Conservation (phyloP, 495 filamentous ascomycete species). For the Letharia lupina region DNA sequence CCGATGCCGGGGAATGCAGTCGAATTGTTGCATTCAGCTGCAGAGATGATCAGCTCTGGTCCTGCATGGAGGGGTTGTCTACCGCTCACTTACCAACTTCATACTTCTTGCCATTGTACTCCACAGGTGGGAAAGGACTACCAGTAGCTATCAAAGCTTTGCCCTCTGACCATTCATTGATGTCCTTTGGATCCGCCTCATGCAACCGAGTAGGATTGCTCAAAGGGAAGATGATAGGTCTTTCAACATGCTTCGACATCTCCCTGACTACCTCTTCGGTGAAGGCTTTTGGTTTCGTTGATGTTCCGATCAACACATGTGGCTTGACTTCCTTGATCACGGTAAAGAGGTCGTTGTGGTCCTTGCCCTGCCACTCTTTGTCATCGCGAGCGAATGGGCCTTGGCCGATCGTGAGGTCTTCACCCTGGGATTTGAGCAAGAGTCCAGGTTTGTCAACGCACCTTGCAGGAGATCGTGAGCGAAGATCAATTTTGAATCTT, state of each 20-base stretch:
- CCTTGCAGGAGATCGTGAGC: constrained; percentile 37
- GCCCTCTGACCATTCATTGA: constrained; percentile 70
- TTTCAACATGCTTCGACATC: constrained; percentile 70
- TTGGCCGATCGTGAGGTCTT: constrained; percentile 58
- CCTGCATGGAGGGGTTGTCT: neutral
- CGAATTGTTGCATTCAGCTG: constrained; percentile 85
- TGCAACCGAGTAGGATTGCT: constrained; percentile 82
- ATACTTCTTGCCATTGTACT: constrained; percentile 52
- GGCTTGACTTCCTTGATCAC: constrained; percentile 67
- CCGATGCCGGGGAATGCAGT: constrained; percentile 84
- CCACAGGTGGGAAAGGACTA: constrained; percentile 72
- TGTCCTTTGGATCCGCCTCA: constrained; percentile 71
- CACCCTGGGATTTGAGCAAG: constrained; percentile 52
- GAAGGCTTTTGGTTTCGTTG: constrained; percentile 72
- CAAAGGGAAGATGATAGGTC: constrained; percentile 75
- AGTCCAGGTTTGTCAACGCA: constrained; percentile 80
- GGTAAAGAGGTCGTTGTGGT: constrained; percentile 49
- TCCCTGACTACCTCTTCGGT: constrained; percentile 63
- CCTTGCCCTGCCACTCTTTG: constrained; percentile 51
- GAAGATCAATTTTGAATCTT: neutral
- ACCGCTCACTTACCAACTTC: constrained; percentile 46
- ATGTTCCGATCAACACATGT: constrained; percentile 76
- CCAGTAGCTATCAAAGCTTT: constrained; percentile 78
- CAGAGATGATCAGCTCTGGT: neutral
- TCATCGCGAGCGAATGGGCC: constrained; percentile 56